Evolutionary conservation across 1,284 basidiomycete species (phyloP).

Genomic region (Pterula multifida): DNA sequence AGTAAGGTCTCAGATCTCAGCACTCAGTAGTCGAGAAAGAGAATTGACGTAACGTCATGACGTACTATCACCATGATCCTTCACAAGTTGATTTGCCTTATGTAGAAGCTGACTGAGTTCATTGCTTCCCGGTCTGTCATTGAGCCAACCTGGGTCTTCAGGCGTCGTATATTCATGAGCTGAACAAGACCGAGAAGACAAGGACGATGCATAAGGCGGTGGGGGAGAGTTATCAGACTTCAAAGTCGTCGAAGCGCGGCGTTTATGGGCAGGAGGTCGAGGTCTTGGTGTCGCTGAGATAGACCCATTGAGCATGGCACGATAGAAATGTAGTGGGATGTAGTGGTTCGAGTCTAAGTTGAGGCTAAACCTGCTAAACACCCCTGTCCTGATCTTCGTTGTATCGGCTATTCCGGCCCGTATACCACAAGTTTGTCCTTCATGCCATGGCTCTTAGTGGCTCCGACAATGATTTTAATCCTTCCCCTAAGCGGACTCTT

Average conservation of each 20-base stretch:
- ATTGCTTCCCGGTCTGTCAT: conserved; percentile 49
- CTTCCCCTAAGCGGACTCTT: conserved; percentile 7
- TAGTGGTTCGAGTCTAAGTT: not conserved
- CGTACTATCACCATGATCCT: conserved; percentile 64
- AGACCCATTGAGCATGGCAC: not conserved
- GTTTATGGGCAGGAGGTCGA: conserved; percentile 44
- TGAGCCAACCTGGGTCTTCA: conserved; percentile 26
- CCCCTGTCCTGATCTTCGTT: too few relatives aligned
- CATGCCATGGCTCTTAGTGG: not conserved
- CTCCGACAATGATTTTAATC: too few relatives aligned
- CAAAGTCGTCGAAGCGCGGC: conserved; percentile 23
- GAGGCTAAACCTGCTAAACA: not conserved
- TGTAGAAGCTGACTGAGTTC: conserved; percentile 57
- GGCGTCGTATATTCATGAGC: conserved; percentile 10
- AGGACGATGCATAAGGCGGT: conserved; percentile 36
- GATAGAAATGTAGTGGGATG: too few relatives aligned
- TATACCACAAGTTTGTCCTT: not conserved
- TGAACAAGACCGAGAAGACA: conserved; percentile 11
- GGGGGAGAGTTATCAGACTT: conserved; percentile 31
- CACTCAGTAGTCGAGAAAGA: conserved; percentile 5
- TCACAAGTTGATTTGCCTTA: conserved; percentile 63
- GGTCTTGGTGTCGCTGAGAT: conserved; percentile 21
- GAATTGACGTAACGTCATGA: conserved; percentile 8
- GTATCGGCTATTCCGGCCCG: not conserved
- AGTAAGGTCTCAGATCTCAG: conserved; percentile 11